A percentile compares a stretch with the other conserved stretches of the same genome.
Conservation (phyloP, 1,284 basidiomycete genomes). For the Cutaneotrichosporon cavernicola region DNA sequence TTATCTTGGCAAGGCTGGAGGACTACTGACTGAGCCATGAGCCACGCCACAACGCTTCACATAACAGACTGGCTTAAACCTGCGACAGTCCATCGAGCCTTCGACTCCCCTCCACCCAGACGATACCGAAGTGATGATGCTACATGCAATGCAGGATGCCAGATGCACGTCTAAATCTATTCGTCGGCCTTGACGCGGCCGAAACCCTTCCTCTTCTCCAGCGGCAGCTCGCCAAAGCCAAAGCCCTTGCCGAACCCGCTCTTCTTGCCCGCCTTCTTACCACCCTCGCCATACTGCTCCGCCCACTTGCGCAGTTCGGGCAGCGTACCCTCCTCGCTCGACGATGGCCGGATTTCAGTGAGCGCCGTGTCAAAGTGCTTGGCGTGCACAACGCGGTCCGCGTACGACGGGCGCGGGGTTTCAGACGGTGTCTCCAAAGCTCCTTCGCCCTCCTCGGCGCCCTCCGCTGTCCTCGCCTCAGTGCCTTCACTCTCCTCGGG, state of each 20-base stretch:
- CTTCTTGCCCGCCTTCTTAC: slow-evolving; percentile 47
- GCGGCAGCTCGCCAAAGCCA: slow-evolving; percentile 48
- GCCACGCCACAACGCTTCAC: too few species aligned
- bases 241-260: slow-evolving; percentile 54
- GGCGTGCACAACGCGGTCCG: slow-evolving; percentile 23
- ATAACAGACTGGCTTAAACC: too few species aligned
- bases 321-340: slow-evolving; percentile 76
- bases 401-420: background rate
- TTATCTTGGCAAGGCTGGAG: background rate
- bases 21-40: background rate
- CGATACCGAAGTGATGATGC: slow-evolving; percentile 5
- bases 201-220: slow-evolving; percentile 9
- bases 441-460: background rate
- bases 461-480: background rate
- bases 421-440: slow-evolving; percentile 6
- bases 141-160: slow-evolving; percentile 10
- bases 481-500: background rate
- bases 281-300: slow-evolving; percentile 77
- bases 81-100: background rate
- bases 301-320: slow-evolving; percentile 80
- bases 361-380: slow-evolving; percentile 77
- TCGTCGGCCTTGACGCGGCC: slow-evolving; percentile 17
- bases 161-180: slow-evolving; percentile 11
- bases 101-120: background rate
- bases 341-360: slow-evolving; percentile 80